Conservation (phyloP, 2,329 filamentous ascomycete species). For the Rasamsonia emersonii region DNA sequence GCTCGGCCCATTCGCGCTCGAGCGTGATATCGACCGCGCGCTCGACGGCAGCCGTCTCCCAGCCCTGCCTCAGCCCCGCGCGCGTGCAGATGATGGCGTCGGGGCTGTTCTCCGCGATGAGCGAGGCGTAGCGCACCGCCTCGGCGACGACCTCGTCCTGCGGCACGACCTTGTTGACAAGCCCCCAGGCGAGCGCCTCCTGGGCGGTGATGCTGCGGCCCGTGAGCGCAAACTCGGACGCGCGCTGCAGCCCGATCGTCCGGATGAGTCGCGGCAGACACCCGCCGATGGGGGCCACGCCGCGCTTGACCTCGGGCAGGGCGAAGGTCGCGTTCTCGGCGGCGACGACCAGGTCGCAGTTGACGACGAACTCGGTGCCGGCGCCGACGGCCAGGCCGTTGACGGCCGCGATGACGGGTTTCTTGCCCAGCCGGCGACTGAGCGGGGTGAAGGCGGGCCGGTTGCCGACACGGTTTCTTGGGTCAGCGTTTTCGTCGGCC, state of each 20-base stretch:
- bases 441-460: slow-evolving; percentile 38
- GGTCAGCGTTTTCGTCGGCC: slow-evolving; percentile 23
- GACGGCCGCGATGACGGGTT: slow-evolving; percentile 68
- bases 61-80: slow-evolving; percentile 57
- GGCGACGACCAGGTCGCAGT: slow-evolving; percentile 57
- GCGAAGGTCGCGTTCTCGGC: slow-evolving; percentile 51
- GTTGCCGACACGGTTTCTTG: too few relatives aligned
- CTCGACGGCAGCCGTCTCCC: slow-evolving; percentile 56
- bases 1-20: slow-evolving; percentile 45
- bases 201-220: slow-evolving; percentile 52
- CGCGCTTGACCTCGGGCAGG: slow-evolving; percentile 62
- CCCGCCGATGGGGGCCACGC: slow-evolving; percentile 63
- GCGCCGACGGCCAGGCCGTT: slow-evolving; percentile 69
- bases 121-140: slow-evolving; percentile 50
- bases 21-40: slow-evolving; percentile 48
- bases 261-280: slow-evolving; percentile 59
- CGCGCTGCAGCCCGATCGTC: slow-evolving; percentile 59
- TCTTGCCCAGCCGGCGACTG: slow-evolving; percentile 58
- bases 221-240: slow-evolving; percentile 61
- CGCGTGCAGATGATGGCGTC: slow-evolving; percentile 61
- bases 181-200: slow-evolving; percentile 56
- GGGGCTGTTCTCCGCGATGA: slow-evolving; percentile 56
- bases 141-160: slow-evolving; percentile 26
- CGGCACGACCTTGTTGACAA: slow-evolving; percentile 59
- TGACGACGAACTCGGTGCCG: slow-evolving; percentile 67